phyloP scores from a whole-genome alignment of 176 grass and related monocot species.

The Eremochloa ophiuroides region DNA sequence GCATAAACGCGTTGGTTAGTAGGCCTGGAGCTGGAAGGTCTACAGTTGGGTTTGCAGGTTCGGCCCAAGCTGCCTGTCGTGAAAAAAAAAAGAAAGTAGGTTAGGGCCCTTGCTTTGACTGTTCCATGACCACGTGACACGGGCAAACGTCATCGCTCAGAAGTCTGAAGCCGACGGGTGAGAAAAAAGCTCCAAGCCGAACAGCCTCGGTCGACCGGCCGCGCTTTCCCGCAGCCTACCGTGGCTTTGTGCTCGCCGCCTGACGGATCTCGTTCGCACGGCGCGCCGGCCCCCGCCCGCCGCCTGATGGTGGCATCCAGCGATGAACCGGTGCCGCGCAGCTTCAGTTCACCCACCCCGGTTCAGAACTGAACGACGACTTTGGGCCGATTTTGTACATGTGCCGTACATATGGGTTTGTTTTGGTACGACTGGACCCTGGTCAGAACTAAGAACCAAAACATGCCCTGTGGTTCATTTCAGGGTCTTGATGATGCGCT shows the following conservation, averaged over 20 bases:
- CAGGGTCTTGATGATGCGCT: background rate
- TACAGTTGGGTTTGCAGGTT: no score
- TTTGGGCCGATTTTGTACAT: no score
- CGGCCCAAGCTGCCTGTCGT: no score
- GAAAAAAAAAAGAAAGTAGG: no score
- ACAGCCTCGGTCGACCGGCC: background rate
- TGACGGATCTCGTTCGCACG: background rate
- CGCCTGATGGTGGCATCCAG: background rate
- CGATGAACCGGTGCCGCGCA: background rate
- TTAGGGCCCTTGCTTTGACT: no score
- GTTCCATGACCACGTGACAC: no score
- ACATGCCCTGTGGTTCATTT: background rate
- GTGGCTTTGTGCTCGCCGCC: background rate
- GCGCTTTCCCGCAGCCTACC: background rate
- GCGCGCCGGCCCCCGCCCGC: background rate
- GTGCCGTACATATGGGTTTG: background rate
- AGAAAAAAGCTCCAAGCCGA: background rate
- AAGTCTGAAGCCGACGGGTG: background rate
- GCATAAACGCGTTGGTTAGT: no score
- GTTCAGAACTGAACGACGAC: background rate
- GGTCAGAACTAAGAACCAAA: background rate
- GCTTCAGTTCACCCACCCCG: background rate
- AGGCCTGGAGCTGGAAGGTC: no score
- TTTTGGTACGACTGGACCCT: background rate
- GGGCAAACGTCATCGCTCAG: background rate